These are phyloP conservation scores for Mucuna pruriens DNA, from an alignment of 306 rosid genomes.

Conservation along the genomic window DNA sequence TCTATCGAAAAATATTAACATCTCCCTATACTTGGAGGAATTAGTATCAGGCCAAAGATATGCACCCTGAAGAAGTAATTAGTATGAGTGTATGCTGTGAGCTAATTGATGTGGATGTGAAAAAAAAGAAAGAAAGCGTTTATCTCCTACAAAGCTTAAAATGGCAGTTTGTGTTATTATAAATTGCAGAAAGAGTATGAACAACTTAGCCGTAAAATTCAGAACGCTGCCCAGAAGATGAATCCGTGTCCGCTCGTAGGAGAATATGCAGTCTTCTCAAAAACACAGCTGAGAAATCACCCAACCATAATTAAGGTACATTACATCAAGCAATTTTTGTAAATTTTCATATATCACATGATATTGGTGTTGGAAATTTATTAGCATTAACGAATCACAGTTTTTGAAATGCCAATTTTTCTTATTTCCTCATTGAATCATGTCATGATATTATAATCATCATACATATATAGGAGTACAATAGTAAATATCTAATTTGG, in stretches of 20 bases:
- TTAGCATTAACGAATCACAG: not conserved
- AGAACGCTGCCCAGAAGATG: constrained; percentile 40
- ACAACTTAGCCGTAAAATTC: constrained; percentile 48
- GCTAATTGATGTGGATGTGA: too few species aligned
- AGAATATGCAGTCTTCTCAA: constrained; percentile 54
- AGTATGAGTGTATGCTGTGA: too few species aligned
- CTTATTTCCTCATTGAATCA: not conserved
- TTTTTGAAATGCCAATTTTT: not conserved
- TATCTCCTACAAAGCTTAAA: not conserved
- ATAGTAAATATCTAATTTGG: not conserved
- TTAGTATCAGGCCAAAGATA: too few species aligned
- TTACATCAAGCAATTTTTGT: not conserved
- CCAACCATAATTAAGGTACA: constrained; percentile 67
- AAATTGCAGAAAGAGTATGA: constrained; percentile 61
- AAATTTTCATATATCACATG: not conserved
- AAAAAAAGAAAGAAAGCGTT: too few species aligned
- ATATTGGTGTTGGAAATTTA: not conserved
- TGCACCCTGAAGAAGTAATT: too few species aligned
- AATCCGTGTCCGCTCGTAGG: constrained; percentile 7
- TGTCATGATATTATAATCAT: not conserved
- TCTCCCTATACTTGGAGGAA: too few species aligned
- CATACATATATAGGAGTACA: not conserved
- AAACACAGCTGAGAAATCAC: constrained; percentile 50
- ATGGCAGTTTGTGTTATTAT: not conserved
- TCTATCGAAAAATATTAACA: too few species aligned